Base-by-base conservation (phyloP, 2,329 filamentous ascomycete species). In the Claviceps lovelessii region DNA sequence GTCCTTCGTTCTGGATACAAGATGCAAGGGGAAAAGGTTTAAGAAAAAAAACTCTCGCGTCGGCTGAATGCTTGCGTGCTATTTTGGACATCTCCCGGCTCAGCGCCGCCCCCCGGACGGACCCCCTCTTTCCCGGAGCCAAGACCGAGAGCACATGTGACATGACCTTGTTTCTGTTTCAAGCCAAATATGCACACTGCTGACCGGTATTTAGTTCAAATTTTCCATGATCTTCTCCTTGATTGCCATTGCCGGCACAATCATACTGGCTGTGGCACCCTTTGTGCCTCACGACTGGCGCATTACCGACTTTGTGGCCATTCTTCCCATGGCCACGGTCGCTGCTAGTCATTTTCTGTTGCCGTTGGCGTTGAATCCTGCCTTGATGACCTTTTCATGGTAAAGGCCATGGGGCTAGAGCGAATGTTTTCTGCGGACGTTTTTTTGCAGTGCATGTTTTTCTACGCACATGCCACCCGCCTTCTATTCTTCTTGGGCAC, bases 331-430 rank as follows among this genome's bases (percentile, higher is more conserved):
- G 80, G 78, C 81, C 1, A 85, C 83, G 0, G 80, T 89, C n/a
- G 73, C 81, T 0, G 76, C 73, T 1, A 85, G 80, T 55, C 86
- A 90, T 68, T 75, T 89, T 55, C 70, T 90, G 51, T 67, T 90
- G 58, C 86, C 86, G 1, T 74, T 90, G 56, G 85, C 80, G 4
- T 71, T 90, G 51, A 90, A 90, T 68, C 86, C 85, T n/a, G 85
- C 84, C 23, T 72, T 89, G 61, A 88, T 88, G 84, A 86, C 83
- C 0, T 88, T 89, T 67, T 86, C 84, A 10, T 89, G 83, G 81
- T 88, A 79, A 65, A 58, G 35, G 42, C 23, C 23, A 23, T 23
- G 23, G 23, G 23, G 23, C 23, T 23, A 3, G 23, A 23, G 23
- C 23, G 23, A 23, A 23, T 23, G 23, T 23, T 23, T 23, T 23